Percentiles rank a stretch among this genome's conserved stretches.
phyloP scores from a whole-genome alignment of 176 grass and related monocot genomes.

The Puya raimondii region DNA sequence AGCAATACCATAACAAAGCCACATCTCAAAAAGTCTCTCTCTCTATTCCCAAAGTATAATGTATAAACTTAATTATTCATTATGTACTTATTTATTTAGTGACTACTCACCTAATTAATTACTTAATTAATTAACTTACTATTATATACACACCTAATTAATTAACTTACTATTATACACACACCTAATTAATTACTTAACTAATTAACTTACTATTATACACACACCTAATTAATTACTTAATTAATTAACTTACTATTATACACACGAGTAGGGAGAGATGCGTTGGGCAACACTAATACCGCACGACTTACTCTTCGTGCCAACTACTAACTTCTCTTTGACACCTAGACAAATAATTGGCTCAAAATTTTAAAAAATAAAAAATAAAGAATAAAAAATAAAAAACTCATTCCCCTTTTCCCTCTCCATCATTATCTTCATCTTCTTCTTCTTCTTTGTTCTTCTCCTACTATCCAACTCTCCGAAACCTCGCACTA shows the following conservation, averaged over 20 bases:
- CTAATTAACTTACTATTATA: neutral
- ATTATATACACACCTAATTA: too few species aligned
- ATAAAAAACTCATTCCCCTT: too few species aligned
- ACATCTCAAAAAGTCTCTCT: too few species aligned
- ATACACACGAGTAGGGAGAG: too few species aligned
- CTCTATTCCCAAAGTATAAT: too few species aligned
- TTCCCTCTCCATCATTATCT: neutral
- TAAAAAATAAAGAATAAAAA: too few species aligned
- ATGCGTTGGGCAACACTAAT: slow-evolving; percentile 10
- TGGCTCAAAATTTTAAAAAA: neutral
- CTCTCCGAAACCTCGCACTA: neutral
- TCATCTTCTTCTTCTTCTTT: slow-evolving; percentile 1
- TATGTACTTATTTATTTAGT: too few species aligned
- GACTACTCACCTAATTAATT: neutral
- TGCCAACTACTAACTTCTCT: slow-evolving; percentile 21
- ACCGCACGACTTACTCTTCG: slow-evolving; percentile 19
- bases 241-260: neutral
- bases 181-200: neutral
- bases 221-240: slow-evolving; percentile 2
- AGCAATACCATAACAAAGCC: too few species aligned
- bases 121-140: neutral
- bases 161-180: too few species aligned
- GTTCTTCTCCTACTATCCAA: neutral
- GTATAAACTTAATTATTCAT: too few species aligned
- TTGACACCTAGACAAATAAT: neutral